Base-by-base conservation (phyloP, 306 rosid species). In the Cotoneaster glaucophyllus region DNA sequence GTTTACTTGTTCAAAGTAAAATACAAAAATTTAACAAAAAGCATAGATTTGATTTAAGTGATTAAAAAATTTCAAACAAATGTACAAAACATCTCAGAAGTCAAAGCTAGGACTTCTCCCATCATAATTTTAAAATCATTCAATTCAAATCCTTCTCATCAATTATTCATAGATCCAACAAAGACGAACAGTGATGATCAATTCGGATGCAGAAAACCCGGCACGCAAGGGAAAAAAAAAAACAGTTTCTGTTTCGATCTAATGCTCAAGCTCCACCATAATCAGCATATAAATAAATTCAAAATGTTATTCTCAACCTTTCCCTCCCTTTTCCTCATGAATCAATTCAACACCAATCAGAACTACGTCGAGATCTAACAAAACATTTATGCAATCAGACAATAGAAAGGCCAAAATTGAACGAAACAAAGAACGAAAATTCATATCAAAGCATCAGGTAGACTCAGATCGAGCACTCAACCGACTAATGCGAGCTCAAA, bases 91-190 rank as follows among this genome's bases (percentile, higher is more conserved):
- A 37, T 8, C 24, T 58, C 73, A 63, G 41, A 37, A 37, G 9
- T 37, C 2, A 37, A 11, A 71, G 31, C 26, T n/a, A 12, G 22
- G 32, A 21, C 29, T 54, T 48, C 17, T 50, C 54, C 54, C 54
- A 48, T 48, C 54, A 15, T 48, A 48, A 48, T 48, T 48, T 5
- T 5, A 50, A 50, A 50, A 15, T 50, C 8, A 15, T 50, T 50
- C 44, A 29, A 14, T 13, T 28, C 8, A 68, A 62, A 22, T 26
- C 54, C 48, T 57, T 44, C 73, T 52, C 67, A 22, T 14, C 64
- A 53, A 44, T 62, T 75, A 39, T 62, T 67, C 66, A 43, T 18
- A 29, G 78, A 81, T 76, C 84, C 74, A 73, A 31, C 70, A 13
- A 4, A 4, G 13, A 53, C 22, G 14, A 70, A 26, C 63, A 12